Conservation (phyloP, 352 stramenopile genomes). For the Phytophthora quininea region DNA sequence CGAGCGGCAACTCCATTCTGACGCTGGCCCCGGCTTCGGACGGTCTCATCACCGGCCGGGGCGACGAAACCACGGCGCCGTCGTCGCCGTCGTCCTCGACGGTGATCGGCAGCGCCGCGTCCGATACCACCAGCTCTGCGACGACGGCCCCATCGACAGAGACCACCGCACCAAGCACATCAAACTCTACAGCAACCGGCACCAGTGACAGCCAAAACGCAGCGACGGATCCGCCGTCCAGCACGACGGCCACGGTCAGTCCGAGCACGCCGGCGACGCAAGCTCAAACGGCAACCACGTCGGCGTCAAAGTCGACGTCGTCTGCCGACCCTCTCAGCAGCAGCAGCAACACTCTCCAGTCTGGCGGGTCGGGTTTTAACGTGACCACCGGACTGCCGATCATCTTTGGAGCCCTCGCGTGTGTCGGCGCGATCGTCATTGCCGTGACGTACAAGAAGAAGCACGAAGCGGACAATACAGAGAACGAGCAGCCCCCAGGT, state of each 20-base stretch:
- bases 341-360: neutral
- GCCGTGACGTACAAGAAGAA: slow-evolving; percentile 56
- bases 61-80: neutral
- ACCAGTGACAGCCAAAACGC: slow-evolving; percentile 13
- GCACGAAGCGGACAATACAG: slow-evolving; percentile 2
- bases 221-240: slow-evolving; percentile 7
- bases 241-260: slow-evolving; percentile 16
- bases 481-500: slow-evolving; percentile 6
- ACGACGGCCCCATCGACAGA: slow-evolving; percentile 6
- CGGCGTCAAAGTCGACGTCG: slow-evolving; percentile 20
- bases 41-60: slow-evolving; percentile 25
- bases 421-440: slow-evolving; percentile 42
- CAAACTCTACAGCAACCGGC: slow-evolving; percentile 7
- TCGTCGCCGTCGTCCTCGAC: neutral
- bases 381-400: slow-evolving; percentile 20
- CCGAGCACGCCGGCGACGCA: slow-evolving; percentile 5
- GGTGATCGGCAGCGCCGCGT: slow-evolving; percentile 19
- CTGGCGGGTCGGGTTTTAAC: slow-evolving; percentile 1
- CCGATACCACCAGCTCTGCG: slow-evolving; percentile 7
- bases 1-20: neutral
- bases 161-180: slow-evolving; percentile 1
- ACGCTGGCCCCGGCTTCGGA: slow-evolving; percentile 25
- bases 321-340: slow-evolving; percentile 25
- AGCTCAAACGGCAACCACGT: slow-evolving; percentile 6
- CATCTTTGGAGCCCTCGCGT: slow-evolving; percentile 39